Percentiles rank a stretch among this genome's conserved stretches.
phyloP scores from a whole-genome alignment of 2,329 filamentous ascomycete genomes.

The Fusarium paranaense region DNA sequence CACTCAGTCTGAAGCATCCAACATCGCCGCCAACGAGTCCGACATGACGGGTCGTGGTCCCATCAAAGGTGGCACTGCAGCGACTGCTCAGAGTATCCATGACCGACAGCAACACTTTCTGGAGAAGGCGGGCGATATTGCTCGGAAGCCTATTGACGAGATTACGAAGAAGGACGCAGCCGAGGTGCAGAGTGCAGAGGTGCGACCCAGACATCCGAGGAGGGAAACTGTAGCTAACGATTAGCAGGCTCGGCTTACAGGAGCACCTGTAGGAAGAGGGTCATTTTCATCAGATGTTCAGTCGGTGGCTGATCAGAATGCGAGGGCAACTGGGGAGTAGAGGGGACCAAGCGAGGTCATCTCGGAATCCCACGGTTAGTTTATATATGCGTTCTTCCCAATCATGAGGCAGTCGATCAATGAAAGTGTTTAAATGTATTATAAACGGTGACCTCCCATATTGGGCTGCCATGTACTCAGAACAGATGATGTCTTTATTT shows the following conservation, averaged over 20 bases:
- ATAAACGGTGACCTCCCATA: too few species aligned
- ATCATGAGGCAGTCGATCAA: not conserved
- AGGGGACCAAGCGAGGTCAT: not conserved
- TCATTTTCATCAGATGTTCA: constrained; percentile 21
- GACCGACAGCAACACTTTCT: constrained; percentile 25
- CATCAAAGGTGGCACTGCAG: constrained; percentile 24
- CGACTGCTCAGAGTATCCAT: constrained; percentile 25
- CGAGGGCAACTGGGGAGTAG: not conserved
- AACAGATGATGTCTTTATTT: not conserved
- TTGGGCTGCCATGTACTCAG: not conserved
- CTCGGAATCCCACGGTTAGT: not conserved
- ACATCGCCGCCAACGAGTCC: constrained; percentile 22
- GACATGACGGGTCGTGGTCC: constrained; percentile 25
- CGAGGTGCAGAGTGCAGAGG: constrained; percentile 28
- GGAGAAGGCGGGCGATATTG: constrained; percentile 20
- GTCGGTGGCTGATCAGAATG: constrained; percentile 21
- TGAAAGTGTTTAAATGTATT: not conserved
- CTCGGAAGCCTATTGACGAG: constrained; percentile 8
- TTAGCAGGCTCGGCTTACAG: constrained; percentile 4
- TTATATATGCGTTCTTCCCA: not conserved
- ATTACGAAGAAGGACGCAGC: constrained; percentile 28
- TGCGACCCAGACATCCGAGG: not conserved
- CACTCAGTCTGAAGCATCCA: constrained; percentile 19
- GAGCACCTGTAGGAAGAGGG: constrained; percentile 18
- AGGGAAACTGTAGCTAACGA: not conserved